These are phyloP conservation scores for Buddleja alternifolia DNA, from an alignment of 257 asterid genomes.

Conservation along the genomic window DNA sequence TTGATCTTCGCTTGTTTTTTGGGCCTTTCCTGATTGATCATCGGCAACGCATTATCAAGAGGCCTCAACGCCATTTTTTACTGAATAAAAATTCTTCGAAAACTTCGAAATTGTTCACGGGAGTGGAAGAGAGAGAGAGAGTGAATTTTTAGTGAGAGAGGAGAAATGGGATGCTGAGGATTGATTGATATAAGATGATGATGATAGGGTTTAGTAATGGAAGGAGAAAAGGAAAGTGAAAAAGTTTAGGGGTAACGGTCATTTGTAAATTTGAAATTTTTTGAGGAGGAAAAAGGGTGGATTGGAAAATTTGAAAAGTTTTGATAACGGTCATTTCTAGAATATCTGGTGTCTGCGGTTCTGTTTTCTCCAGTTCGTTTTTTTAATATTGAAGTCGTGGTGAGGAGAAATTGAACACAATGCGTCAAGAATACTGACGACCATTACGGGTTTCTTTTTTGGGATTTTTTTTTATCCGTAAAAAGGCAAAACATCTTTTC, in stretches of 20 bases:
- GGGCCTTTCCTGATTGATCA: conserved; percentile 62
- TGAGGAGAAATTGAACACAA: background rate
- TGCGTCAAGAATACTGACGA: too few species aligned
- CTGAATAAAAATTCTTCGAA: conserved; percentile 24
- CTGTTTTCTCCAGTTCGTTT: conserved; percentile 9
- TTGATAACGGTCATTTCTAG: conserved; percentile 52
- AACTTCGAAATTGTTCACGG: conserved; percentile 15
- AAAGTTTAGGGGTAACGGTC: conserved; percentile 65
- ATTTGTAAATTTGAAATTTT: conserved; percentile 58
- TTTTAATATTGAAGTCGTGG: conserved; percentile 23
- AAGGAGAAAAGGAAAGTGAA: conserved; percentile 29
- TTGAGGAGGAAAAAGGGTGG: background rate
- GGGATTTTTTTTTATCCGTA: too few species aligned
- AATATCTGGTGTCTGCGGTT: conserved; percentile 31
- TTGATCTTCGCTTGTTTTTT: conserved; percentile 68
- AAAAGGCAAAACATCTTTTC: too few species aligned
- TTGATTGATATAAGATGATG: conserved; percentile 28
- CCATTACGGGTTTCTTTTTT: too few species aligned
- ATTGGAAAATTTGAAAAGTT: background rate
- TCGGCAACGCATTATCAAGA: conserved; percentile 75
- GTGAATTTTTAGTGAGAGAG: conserved; percentile 5
- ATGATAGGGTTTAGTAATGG: conserved; percentile 4
- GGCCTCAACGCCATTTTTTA: conserved; percentile 81
- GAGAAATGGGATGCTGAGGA: conserved; percentile 22
- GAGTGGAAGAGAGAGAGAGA: conserved; percentile 23